Evolutionary conservation across 148 eudicot genomes (phyloP), one percentile per base, ranked within the genome.

Genomic region (Rhododendron mucronatum): DNA sequence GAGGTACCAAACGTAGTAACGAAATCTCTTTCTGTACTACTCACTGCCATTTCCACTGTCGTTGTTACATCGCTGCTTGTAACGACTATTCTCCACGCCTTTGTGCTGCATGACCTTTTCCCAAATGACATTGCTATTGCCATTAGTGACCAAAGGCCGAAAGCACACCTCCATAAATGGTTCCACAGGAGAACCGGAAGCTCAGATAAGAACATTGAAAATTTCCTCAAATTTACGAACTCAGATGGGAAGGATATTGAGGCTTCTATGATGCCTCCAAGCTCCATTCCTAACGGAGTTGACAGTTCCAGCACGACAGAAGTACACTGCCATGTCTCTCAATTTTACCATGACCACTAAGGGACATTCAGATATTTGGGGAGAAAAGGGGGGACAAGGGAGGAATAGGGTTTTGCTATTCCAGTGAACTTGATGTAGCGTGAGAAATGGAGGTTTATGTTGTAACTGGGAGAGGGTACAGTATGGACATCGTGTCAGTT

Each of bases 111-210:
- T 2, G 94, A 91, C 82, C 94, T 97, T 48, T 95, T 97, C 89
- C 99, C 98, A 21, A 97, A 97, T 77, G 99, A 97, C 94, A 88
- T 89, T 2, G 90, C 96, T 5, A 97, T 97, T 67, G 99, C 99
- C 14, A 95, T 97, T 4, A 92, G 96, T n/a, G 94, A 95, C 39
- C 87, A 89, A 80, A 91, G 89, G 80, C 93, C 93, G 26, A 95
- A 87, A 89, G 20, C 41, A 69, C 83, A 57, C 87, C 80, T 16
- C 26, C 84, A 75, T 44, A 94, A 84, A 84, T 95, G 98, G 97
- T 92, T 87, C 84, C 93, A 87, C 44, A 88, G 87, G 80, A 89
- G 89, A 78, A 82, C 83, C 20, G 93, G 91, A 2, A 91, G 92
- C 87, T 84, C 95, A 1, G 94, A 93, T 44, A 91, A 83, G 45